phyloP scores from a whole-genome alignment of 2,329 filamentous ascomycete species.

The Stemphylium vesicarium region DNA sequence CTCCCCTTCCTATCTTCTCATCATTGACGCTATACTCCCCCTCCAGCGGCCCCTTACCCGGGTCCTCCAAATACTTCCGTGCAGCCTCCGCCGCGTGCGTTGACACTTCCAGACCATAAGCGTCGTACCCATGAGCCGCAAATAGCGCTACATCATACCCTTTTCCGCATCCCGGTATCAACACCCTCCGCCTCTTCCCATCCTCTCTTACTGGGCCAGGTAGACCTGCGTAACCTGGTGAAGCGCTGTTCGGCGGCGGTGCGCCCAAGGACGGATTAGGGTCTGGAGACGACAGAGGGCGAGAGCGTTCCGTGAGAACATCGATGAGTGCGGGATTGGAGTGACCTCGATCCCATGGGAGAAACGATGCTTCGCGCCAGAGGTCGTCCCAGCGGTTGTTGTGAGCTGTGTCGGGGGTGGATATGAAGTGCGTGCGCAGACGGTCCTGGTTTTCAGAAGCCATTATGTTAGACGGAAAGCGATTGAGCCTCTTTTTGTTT shows the following conservation, averaged over 20 bases:
- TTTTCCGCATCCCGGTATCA: conserved; percentile 82
- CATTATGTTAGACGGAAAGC: conserved; percentile 7
- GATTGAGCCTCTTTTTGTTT: not conserved
- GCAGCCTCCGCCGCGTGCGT: conserved; percentile 57
- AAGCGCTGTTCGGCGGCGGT: conserved; percentile 12
- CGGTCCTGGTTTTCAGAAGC: conserved; percentile 44
- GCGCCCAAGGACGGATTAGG: conserved; percentile 30
- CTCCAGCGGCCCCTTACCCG: conserved; percentile 43
- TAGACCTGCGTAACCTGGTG: conserved; percentile 6
- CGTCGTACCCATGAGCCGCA: conserved; percentile 76
- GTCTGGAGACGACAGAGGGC: conserved; percentile 16
- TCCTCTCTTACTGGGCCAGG: conserved; percentile 22
- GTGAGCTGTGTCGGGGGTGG: conserved; percentile 51
- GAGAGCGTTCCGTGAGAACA: conserved; percentile 44
- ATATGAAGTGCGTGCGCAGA: conserved; percentile 52
- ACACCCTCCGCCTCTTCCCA: conserved; percentile 60
- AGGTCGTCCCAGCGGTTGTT: conserved; percentile 17
- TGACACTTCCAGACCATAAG: conserved; percentile 74
- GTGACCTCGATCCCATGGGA: conserved; percentile 66
- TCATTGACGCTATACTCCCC: conserved; percentile 54
- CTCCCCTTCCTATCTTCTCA: conserved; percentile 56
- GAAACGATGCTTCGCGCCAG: conserved; percentile 37
- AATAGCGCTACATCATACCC: conserved; percentile 83
- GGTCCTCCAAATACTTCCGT: conserved; percentile 46
- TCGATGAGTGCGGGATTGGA: conserved; percentile 67